These are phyloP conservation scores for Dothideomycetidae sp. DNA, from an alignment of 2,329 filamentous ascomycete species.

Conservation along the genomic window DNA sequence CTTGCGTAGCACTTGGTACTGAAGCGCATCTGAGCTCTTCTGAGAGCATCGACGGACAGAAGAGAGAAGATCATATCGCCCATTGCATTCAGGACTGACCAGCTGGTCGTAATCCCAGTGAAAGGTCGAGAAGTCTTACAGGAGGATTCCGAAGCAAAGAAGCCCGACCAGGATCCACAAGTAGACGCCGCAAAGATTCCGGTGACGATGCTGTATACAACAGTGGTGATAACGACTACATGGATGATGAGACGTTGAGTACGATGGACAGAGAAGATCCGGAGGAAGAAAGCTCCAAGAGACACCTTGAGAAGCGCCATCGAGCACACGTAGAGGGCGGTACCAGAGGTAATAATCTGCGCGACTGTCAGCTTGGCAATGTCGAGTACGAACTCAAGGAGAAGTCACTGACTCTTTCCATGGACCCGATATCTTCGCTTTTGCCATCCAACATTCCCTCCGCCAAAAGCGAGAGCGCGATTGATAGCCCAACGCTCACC, in stretches of 20 bases:
- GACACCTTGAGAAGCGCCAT: slow-evolving; percentile 2
- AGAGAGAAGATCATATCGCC: neutral
- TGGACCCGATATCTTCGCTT: too few relatives aligned
- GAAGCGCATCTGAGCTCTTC: neutral
- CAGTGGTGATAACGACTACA: neutral
- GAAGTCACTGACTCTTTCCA: too few relatives aligned
- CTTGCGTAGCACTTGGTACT: neutral
- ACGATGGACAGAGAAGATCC: slow-evolving; percentile 1
- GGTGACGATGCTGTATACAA: neutral
- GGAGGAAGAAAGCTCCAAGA: slow-evolving; percentile 5
- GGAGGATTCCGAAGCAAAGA: neutral
- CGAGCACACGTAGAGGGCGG: neutral
- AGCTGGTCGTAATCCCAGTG: neutral
- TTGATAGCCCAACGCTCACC: too few relatives aligned
- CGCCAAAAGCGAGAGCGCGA: too few relatives aligned
- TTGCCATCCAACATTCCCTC: too few relatives aligned
- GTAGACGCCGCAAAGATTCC: neutral
- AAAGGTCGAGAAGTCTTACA: neutral
- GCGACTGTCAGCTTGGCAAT: neutral
- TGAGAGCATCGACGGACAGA: neutral
- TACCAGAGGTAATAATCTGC: slow-evolving; percentile 1
- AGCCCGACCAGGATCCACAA: neutral
- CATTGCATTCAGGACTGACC: neutral
- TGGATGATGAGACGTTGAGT: neutral
- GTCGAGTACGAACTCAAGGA: neutral